phyloP scores from a whole-genome alignment of 441 rosid species.

The Euphorbia schlechtendalii region DNA sequence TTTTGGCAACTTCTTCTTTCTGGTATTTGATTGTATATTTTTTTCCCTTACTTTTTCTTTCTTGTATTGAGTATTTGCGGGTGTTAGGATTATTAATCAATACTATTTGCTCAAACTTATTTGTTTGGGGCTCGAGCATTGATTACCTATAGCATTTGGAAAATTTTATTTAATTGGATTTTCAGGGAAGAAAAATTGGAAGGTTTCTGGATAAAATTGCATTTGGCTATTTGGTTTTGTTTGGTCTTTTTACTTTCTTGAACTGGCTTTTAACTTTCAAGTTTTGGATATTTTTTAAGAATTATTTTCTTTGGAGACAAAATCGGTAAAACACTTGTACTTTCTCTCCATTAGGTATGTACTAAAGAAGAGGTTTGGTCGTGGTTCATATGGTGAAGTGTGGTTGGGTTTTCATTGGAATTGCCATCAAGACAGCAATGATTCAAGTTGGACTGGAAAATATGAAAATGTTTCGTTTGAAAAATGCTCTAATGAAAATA shows the following conservation, averaged over 20 bases:
- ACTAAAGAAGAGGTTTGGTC: constrained; percentile 84
- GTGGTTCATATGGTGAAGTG: constrained; percentile 94
- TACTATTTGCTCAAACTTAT: neutral
- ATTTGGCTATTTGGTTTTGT: neutral
- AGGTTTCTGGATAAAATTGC: neutral
- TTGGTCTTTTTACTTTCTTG: neutral
- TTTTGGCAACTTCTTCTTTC: neutral
- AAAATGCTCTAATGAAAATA: constrained; percentile 24
- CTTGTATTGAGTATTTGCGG: neutral
- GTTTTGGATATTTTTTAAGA: neutral
- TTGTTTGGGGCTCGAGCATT: neutral
- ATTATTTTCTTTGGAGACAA: constrained; percentile 2
- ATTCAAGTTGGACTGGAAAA: constrained; percentile 39
- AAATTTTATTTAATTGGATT: neutral
- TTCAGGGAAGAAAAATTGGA: neutral
- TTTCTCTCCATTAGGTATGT: constrained; percentile 51
- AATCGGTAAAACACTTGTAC: constrained; percentile 16
- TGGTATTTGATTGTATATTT: neutral
- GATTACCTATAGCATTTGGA: neutral
- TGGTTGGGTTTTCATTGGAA: constrained; percentile 93
- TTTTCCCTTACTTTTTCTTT: too few relatives aligned
- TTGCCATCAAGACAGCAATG: constrained; percentile 46
- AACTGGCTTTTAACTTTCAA: neutral
- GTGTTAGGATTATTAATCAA: neutral
- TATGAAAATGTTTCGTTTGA: constrained; percentile 33